Evolutionary conservation across 2,329 filamentous ascomycete genomes (phyloP).

Genomic region (Mycogone perniciosa): DNA sequence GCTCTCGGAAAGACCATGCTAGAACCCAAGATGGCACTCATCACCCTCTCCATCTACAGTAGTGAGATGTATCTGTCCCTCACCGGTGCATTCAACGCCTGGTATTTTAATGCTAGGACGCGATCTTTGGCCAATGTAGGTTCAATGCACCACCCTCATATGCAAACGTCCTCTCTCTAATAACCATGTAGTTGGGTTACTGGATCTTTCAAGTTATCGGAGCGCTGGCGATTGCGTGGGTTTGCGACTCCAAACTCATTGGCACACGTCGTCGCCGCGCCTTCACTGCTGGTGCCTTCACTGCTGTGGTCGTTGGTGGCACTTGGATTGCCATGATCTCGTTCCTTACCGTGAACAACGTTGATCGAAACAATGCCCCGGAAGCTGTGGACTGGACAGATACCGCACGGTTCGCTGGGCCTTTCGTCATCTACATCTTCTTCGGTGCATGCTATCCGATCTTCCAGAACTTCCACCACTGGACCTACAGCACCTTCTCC

Average conservation of each 20-base stretch:
- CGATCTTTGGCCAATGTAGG: conserved; percentile 10
- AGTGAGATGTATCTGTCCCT: conserved; percentile 11
- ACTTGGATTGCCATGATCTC: conserved; percentile 13
- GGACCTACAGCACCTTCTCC: conserved; percentile 12
- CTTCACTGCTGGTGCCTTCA: conserved; percentile 2
- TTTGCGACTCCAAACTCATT: conserved; percentile 6
- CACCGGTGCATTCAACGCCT: conserved; percentile 9
- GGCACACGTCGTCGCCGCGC: conserved; percentile 8
- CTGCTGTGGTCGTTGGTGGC: conserved; percentile 9
- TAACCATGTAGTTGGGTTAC: conserved; percentile 3
- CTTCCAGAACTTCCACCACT: conserved; percentile 13
- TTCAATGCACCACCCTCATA: neutral
- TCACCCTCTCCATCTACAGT: conserved; percentile 11
- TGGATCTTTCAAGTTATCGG: conserved; percentile 11
- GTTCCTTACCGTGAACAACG: conserved; percentile 9
- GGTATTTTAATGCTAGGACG: conserved; percentile 9
- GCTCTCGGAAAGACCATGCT: conserved; percentile 6
- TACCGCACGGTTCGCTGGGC: conserved; percentile 7
- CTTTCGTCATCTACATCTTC: conserved; percentile 12
- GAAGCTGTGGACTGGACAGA: conserved; percentile 10
- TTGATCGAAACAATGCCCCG: conserved; percentile 4
- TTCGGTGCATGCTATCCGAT: conserved; percentile 11
- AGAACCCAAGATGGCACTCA: conserved; percentile 12
- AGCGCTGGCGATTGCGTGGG: conserved; percentile 8
- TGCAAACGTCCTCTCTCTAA: too few species aligned